Base-by-base conservation (phyloP, 768 basidiomycete genomes). In the Myochromella boudieri region DNA sequence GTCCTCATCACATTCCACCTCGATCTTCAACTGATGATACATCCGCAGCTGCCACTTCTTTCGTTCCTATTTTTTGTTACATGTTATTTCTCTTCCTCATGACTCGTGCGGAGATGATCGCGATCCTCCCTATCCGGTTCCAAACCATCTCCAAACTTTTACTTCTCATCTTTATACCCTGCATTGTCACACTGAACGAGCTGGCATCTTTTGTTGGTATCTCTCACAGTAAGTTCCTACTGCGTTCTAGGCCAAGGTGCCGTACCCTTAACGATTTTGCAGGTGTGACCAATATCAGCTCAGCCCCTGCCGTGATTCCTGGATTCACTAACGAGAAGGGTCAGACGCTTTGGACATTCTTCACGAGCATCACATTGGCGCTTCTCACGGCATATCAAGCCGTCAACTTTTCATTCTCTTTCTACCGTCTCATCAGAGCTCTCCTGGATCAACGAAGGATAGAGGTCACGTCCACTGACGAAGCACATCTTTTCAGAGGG, bases 131-230 rank as follows among this genome's bases (percentile, higher is more conserved):
- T 12, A 56, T 55, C 27, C 74, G 72, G 10, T 65, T 81, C 43
- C 76, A 70, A 37, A 63, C 59, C 14, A 60, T 79, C 44, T 63
- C 74, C 1, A 74, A 68, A 53, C 63, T 72, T 36, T 59, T 72
- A 8, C 65, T 87, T 8, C 53, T 80, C 25, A 41, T 76, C 24
- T 74, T 81, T 49, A 76, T 89, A 41, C 82, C 85, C 9, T 59
- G 73, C 24, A 73, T 83, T 39, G 49, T 84, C 46, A 63, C 68
- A 8, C 60, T 76, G 53, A 85, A 84, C 58, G 80, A 81, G 50
- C 60, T 84, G 11, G 78, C 79, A 8, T 86, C 87, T 2, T 85
- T 91, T 56, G 54, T 83, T 20, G 82, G 83, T 33, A 69, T 81
- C 24, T 64, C 69, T 8, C 74, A 80, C 40, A 62, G 87, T 87